Evolutionary conservation across 202 grass and related monocot species (phyloP), one percentile per base, ranked within the genome.

Genomic region (Schoenoplectus triqueter): DNA sequence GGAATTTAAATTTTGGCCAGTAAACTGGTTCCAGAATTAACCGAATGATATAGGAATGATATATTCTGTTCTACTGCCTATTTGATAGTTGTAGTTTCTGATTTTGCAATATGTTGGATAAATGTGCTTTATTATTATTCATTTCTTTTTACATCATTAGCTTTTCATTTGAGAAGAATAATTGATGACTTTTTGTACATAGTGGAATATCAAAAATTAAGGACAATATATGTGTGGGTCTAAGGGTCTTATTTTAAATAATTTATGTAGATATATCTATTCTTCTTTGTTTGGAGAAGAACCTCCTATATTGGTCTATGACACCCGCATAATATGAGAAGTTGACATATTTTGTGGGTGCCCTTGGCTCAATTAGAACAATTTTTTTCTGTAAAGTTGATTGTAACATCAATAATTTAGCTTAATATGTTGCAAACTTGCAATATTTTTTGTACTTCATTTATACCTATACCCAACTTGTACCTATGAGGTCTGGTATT

Each of bases 151-250:
- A 14, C 63, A 82, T 82, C 41, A 82, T 65, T 49, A 82, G 42
- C 55, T 82, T 63, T 63, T 41, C 19, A 66, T 82, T 65, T 82
- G 15, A 65, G 61, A 22, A 82, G 1, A 82, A 65, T 82, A 66
- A 49, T 82, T 82, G 79, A 49, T 22, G n/a, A 3, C 59, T 81
- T 82, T 41, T 66, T 66, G 79, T 66, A 49, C 44, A 31, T 82
- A 66, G 79, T 82, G 57, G 31, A 15, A 82, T 60, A 66, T 66
- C 15, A 82, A 78, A 31, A 59, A 78, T 60, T 60, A 78, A 77
- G 44, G 61, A 66, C 15, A 82, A 22, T 50, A 82, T 49, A 51
- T 57, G 10, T 78, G 74, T 78, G 20, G 74, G 74, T 31, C 31
- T 31, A 31, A 31, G 31, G 31, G 31, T 15, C 49, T 55, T 60